phyloP scores from a whole-genome alignment of 1,139 yeast species.

The Taphrina communis region DNA sequence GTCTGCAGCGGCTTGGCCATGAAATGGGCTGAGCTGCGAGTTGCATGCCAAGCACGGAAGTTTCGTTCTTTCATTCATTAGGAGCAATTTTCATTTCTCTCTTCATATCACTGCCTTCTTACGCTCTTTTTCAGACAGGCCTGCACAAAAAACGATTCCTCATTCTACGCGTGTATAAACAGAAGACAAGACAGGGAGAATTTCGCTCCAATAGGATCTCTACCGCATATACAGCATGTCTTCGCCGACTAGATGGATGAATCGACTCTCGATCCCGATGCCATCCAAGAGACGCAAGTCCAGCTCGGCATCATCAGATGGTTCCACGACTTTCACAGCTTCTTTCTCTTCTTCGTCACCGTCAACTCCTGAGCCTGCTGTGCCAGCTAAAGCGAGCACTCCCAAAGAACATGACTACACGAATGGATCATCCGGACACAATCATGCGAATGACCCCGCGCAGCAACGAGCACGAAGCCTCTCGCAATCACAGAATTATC shows the following conservation, averaged over 20 bases:
- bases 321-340: not conserved
- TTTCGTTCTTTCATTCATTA: not conserved
- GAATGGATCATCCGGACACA: no score
- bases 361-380: not conserved
- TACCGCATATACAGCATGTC: not conserved
- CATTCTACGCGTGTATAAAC: no score
- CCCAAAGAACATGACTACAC: no score
- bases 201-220: no score
- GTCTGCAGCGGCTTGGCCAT: not conserved
- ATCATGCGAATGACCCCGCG: not conserved
- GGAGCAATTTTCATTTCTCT: no score
- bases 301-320: not conserved
- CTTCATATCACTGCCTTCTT: no score
- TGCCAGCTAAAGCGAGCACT: no score
- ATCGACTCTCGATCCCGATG: not conserved
- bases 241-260: not conserved
- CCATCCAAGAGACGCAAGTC: conserved; percentile 1
- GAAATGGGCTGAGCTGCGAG: conserved; percentile 8
- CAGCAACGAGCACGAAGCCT: not conserved
- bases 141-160: not conserved
- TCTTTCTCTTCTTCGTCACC: not conserved
- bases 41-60: not conserved
- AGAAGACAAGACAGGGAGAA: no score
- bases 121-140: not conserved
- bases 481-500: conserved; percentile 2